Evolutionary conservation across 169 alveolate species (phyloP).

Genomic region (Eimeria necatrix): DNA sequence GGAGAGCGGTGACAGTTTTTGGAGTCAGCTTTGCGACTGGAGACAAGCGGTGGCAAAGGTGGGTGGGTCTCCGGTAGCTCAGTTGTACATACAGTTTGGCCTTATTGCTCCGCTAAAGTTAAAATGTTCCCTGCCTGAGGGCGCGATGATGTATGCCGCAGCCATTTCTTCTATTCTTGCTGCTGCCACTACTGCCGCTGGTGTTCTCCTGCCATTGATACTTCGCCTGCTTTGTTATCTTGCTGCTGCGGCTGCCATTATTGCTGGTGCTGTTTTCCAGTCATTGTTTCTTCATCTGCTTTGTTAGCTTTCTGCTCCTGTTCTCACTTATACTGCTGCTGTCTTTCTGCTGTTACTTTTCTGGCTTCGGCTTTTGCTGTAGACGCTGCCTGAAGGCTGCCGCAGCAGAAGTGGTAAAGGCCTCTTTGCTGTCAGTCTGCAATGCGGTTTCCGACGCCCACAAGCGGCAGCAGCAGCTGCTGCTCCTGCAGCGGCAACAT

Average conservation of each 20-base stretch:
- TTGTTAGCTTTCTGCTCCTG: neutral
- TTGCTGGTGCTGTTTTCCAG: neutral
- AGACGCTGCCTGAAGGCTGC: neutral
- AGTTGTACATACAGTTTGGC: too few species aligned
- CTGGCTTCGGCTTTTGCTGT: neutral
- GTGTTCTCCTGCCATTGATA: neutral
- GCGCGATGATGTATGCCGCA: too few species aligned
- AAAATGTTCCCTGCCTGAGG: too few species aligned
- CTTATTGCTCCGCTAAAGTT: too few species aligned
- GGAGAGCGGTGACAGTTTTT: neutral
- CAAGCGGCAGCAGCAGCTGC: neutral
- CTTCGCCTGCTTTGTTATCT: neutral
- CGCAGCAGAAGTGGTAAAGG: conserved; percentile 10
- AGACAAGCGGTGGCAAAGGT: conserved; percentile 20
- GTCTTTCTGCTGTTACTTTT: neutral
- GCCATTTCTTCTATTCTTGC: neutral
- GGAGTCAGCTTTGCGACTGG: neutral
- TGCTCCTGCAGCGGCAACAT: neutral
- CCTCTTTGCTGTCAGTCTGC: neutral
- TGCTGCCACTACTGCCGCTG: neutral
- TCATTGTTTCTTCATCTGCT: neutral
- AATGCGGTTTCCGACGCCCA: neutral
- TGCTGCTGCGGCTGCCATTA: neutral
- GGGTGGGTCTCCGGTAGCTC: neutral
- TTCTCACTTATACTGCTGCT: neutral